These are phyloP conservation scores for Fusarium tricinctum DNA, from an alignment of 2,329 filamentous ascomycete species.

Conservation along the genomic window DNA sequence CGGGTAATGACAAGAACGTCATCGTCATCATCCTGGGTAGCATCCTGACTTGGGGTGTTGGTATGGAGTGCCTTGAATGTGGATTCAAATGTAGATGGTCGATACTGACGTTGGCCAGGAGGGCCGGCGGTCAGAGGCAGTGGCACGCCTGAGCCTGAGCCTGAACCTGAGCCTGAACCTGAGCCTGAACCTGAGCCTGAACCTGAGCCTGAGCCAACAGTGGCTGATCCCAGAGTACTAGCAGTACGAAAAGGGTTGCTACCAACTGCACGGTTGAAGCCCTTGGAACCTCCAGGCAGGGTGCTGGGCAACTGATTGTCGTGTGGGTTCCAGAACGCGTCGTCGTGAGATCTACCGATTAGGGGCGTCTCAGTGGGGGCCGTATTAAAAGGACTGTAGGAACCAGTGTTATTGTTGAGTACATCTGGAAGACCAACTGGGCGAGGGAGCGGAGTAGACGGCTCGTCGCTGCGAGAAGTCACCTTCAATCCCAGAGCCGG, in stretches of 20 bases:
- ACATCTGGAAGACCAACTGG: conserved; percentile 22
- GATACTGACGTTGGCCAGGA: conserved; percentile 66
- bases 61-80: conserved; percentile 54
- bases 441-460: conserved; percentile 19
- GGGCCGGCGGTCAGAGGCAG: conserved; percentile 68
- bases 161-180: conserved; percentile 56
- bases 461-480: conserved; percentile 25
- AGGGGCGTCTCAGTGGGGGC: conserved; percentile 28
- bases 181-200: conserved; percentile 59
- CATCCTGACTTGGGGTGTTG: conserved; percentile 42
- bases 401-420: conserved; percentile 15
- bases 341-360: conserved; percentile 27
- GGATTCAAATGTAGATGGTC: conserved; percentile 59
- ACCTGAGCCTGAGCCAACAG: conserved; percentile 53
- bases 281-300: conserved; percentile 19
- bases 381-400: conserved; percentile 14
- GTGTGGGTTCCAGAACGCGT: conserved; percentile 19
- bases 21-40: conserved; percentile 48
- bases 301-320: conserved; percentile 16
- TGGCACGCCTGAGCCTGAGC: conserved; percentile 60
- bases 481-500: conserved; percentile 36
- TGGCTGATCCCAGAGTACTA: conserved; percentile 33
- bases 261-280: conserved; percentile 32
- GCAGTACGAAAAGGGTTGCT: conserved; percentile 27
- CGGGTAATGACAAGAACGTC: conserved; percentile 43